A percentile compares a stretch with the other conserved stretches of the same genome.
Evolutionary conservation across 73 alveolate genomes (phyloP).

Genomic region (Symbiodinium pilosum): DNA sequence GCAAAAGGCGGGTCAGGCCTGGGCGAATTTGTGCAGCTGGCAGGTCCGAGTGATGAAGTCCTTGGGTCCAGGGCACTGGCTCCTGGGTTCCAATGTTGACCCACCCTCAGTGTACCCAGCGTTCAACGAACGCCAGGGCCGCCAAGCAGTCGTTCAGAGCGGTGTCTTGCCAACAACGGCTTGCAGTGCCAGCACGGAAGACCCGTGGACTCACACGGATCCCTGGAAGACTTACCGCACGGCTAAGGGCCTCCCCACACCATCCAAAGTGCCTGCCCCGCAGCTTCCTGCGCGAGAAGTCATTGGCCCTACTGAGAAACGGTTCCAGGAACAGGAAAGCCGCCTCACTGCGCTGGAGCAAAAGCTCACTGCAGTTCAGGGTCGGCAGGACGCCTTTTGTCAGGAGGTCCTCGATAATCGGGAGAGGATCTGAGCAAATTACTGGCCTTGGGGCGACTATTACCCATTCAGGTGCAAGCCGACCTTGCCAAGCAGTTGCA

Average conservation of each 20-base stretch:
- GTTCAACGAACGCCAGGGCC: no score
- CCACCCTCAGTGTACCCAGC: background rate
- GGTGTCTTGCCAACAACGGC: no score
- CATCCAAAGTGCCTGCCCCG: no score
- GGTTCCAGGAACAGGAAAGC: background rate
- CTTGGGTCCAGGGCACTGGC: background rate
- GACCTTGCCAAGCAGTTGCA: background rate
- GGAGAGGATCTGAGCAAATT: no score
- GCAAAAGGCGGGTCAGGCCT: background rate
- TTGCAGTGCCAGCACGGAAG: no score
- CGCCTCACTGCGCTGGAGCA: background rate
- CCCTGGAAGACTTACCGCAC: no score
- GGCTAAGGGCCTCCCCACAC: no score
- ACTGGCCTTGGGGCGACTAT: no score
- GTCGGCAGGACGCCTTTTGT: background rate
- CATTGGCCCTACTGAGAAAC: background rate
- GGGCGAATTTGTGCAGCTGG: background rate
- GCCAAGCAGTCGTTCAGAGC: no score
- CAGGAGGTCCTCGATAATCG: no score
- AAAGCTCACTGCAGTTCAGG: background rate
- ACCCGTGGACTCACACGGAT: no score
- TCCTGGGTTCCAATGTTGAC: background rate
- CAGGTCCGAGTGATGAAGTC: background rate
- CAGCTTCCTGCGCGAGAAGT: no score
- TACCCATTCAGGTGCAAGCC: background rate